Percentiles rank a stretch among this genome's conserved stretches.
phyloP scores from a whole-genome alignment of 495 filamentous ascomycete genomes.

The Penicillium steckii region DNA sequence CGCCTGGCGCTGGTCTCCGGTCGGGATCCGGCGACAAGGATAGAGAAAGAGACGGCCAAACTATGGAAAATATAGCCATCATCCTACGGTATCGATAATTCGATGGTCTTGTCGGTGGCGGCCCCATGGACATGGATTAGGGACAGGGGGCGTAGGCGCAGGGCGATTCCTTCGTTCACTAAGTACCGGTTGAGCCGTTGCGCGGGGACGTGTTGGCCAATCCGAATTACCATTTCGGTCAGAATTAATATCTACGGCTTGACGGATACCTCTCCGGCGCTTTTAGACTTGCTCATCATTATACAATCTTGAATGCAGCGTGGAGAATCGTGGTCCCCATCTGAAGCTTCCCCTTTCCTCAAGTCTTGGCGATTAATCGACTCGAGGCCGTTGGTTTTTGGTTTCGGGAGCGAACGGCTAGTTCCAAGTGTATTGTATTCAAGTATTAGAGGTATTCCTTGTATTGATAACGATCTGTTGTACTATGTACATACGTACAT shows the following conservation, averaged over 20 bases:
- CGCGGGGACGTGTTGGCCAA: slow-evolving; percentile 17
- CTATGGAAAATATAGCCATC: slow-evolving; percentile 9
- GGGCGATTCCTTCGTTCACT: slow-evolving; percentile 7
- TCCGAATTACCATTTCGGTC: not conserved
- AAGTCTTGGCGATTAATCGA: not conserved
- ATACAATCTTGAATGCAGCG: slow-evolving; percentile 4
- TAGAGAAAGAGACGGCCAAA: not conserved
- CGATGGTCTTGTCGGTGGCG: slow-evolving; percentile 11
- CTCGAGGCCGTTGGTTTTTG: not conserved
- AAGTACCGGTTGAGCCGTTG: slow-evolving; percentile 20
- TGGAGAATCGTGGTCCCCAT: not conserved
- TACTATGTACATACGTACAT: no score
- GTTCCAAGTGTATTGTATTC: not conserved
- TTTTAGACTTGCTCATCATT: slow-evolving; percentile 5
- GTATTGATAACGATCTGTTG: not conserved
- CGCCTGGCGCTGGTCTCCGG: slow-evolving; percentile 11
- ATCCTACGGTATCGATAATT: not conserved
- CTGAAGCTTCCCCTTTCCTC: not conserved
- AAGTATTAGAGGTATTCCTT: not conserved
- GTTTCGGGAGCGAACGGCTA: not conserved
- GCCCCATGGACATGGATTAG: slow-evolving; percentile 15
- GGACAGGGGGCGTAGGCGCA: slow-evolving; percentile 5
- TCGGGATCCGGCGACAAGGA: slow-evolving; percentile 3
- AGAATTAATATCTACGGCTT: slow-evolving; percentile 1
- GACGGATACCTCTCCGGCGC: slow-evolving; percentile 14